phyloP scores from a whole-genome alignment of 495 filamentous ascomycete species.

The Bacidia rubella region DNA sequence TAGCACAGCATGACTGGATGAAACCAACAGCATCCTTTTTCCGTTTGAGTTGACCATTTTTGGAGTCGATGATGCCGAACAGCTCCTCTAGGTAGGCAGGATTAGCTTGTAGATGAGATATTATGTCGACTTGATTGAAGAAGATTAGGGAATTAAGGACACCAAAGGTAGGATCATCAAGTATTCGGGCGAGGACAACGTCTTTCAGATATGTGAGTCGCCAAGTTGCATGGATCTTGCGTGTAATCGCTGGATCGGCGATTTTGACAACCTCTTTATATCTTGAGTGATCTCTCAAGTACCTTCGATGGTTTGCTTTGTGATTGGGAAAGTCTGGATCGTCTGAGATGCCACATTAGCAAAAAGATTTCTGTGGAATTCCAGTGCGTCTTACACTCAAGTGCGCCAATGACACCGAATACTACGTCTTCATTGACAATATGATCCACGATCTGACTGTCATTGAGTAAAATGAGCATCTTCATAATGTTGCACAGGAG shows the following conservation, averaged over 20 bases:
- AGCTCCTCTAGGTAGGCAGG: conserved; percentile 66
- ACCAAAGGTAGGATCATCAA: conserved; percentile 95
- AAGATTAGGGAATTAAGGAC: conserved; percentile 97
- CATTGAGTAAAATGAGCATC: conserved; percentile 83
- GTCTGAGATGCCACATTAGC: conserved; percentile 34
- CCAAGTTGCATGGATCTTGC: conserved; percentile 93
- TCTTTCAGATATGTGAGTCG: conserved; percentile 97
- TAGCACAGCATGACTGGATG: conserved; percentile 89
- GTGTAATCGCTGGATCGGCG: conserved; percentile 60
- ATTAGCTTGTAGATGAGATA: conserved; percentile 78
- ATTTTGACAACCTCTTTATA: conserved; percentile 96
- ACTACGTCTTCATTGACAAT: conserved; percentile 83
- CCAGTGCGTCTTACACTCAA: conserved; percentile 56
- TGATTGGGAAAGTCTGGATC: conserved; percentile 98
- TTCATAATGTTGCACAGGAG: conserved; percentile 97
- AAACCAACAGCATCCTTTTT: conserved; percentile 93
- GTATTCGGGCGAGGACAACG: conserved; percentile 86
- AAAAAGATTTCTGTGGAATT: neutral
- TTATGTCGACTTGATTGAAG: conserved; percentile 97
- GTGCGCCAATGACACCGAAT: conserved; percentile 83
- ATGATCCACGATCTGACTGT: conserved; percentile 83
- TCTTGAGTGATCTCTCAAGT: conserved; percentile 71
- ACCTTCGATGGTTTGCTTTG: conserved; percentile 94
- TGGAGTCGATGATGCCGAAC: conserved; percentile 71
- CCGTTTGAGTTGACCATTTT: conserved; percentile 48